Evolutionary conservation across 2,329 filamentous ascomycete genomes (phyloP).

Genomic region (Aspergillus sp.): DNA sequence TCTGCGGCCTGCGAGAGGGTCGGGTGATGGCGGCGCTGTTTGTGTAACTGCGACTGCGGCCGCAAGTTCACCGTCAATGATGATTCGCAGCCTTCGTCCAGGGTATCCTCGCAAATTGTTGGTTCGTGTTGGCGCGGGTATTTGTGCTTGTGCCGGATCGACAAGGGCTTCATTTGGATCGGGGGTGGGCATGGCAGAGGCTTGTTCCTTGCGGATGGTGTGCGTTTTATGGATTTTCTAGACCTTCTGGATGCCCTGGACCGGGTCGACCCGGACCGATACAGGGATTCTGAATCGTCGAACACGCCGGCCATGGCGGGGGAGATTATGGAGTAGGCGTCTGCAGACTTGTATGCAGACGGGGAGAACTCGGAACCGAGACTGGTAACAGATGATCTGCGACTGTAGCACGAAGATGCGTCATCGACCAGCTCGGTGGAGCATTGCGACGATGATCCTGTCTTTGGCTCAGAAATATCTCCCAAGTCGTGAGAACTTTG

Average conservation of each 20-base stretch:
- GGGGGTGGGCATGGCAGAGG: constrained; percentile 41
- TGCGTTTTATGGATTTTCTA: too few species aligned
- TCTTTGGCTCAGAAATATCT: constrained; percentile 8
- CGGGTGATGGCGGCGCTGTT: constrained; percentile 14
- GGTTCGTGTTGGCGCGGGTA: neutral
- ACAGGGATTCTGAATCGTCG: constrained; percentile 27
- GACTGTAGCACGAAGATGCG: constrained; percentile 38
- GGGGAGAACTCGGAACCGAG: constrained; percentile 27
- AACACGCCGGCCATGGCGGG: constrained; percentile 32
- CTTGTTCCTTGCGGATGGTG: constrained; percentile 34
- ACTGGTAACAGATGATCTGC: constrained; percentile 35
- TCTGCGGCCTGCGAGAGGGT: constrained; percentile 35
- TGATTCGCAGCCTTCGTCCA: constrained; percentile 1
- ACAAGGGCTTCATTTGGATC: constrained; percentile 29
- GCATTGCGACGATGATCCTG: constrained; percentile 1
- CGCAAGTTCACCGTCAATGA: neutral
- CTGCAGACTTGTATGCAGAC: constrained; percentile 17
- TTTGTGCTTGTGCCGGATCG: constrained; percentile 19
- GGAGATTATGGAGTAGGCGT: constrained; percentile 27
- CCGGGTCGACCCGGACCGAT: constrained; percentile 14
- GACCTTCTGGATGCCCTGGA: constrained; percentile 11
- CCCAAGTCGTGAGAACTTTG: neutral
- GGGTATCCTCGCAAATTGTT: constrained; percentile 2
- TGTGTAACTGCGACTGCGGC: too few species aligned
- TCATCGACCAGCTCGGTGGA: constrained; percentile 23